Percentiles rank a stretch among this genome's conserved stretches.
These are phyloP conservation scores for Xylariaceae sp. DNA, from an alignment of 2,329 filamentous ascomycete species.

Conservation along the genomic window DNA sequence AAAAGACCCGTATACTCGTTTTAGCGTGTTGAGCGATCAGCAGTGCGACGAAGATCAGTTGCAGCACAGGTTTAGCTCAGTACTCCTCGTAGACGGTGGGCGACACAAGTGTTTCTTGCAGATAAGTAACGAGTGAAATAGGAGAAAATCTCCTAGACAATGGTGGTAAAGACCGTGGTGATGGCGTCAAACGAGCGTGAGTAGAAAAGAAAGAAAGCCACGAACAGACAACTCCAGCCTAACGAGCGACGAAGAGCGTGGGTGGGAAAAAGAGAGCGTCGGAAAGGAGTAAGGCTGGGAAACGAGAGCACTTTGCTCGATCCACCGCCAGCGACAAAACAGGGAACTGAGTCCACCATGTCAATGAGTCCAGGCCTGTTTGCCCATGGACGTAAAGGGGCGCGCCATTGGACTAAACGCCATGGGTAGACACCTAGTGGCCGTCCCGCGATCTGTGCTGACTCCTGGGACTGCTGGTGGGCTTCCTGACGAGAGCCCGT, in stretches of 20 bases:
- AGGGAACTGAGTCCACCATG: constrained; percentile 6
- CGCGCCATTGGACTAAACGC: constrained; percentile 6
- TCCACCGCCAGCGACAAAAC: constrained; percentile 5
- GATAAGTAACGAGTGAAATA: constrained; percentile 24
- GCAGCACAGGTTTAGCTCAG: background rate
- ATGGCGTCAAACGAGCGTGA: constrained; percentile 22
- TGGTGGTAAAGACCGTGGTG: constrained; percentile 11
- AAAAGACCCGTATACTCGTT: constrained; percentile 1
- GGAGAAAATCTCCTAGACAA: constrained; percentile 25
- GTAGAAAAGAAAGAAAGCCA: constrained; percentile 24
- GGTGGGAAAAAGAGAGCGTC: constrained; percentile 9
- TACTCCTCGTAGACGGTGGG: background rate
- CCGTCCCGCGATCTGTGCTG: too few relatives aligned
- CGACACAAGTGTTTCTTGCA: background rate
- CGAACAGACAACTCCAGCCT: constrained; percentile 25
- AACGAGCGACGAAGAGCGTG: constrained; percentile 24
- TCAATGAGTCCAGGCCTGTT: constrained; percentile 18
- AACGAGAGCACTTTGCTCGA: constrained; percentile 15
- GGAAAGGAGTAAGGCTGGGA: constrained; percentile 6
- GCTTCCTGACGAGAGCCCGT: constrained; percentile 1
- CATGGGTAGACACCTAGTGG: too few relatives aligned
- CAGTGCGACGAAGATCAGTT: constrained; percentile 5
- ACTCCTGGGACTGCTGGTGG: constrained; percentile 18
- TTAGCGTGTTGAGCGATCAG: constrained; percentile 13
- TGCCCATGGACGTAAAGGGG: background rate